These are phyloP conservation scores for Phylloporus sp. DNA, from an alignment of 768 basidiomycete genomes.

Conservation along the genomic window DNA sequence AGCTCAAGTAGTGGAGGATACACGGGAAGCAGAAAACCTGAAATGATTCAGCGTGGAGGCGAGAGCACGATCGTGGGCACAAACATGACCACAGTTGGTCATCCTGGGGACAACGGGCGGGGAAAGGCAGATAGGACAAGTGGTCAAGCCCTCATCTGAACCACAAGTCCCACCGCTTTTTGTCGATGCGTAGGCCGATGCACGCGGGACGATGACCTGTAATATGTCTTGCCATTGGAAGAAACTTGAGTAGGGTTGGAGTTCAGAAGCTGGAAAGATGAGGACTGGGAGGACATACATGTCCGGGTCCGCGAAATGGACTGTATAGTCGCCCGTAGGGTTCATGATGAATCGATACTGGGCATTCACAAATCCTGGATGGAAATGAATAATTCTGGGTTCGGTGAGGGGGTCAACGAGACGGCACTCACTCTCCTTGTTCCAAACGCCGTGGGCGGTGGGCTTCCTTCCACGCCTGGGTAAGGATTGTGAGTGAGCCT, in stretches of 20 bases:
- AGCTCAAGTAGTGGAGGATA: slow-evolving; percentile 84
- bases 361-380: slow-evolving; percentile 89
- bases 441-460: slow-evolving; percentile 65
- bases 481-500: slow-evolving; percentile 52
- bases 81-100: slow-evolving; percentile 97
- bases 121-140: slow-evolving; percentile 94
- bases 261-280: background rate
- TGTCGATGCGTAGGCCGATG: slow-evolving; percentile 67
- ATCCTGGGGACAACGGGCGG: slow-evolving; percentile 85
- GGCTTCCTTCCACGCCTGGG: slow-evolving; percentile 76
- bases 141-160: slow-evolving; percentile 58
- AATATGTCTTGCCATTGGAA: slow-evolving; percentile 96
- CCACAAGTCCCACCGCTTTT: slow-evolving; percentile 39
- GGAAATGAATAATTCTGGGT: slow-evolving; percentile 11
- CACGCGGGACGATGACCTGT: slow-evolving; percentile 88
- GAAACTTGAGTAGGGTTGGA: slow-evolving; percentile 49
- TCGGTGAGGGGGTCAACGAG: slow-evolving; percentile 11
- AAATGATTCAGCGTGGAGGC: slow-evolving; percentile 14
- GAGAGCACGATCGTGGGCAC: slow-evolving; percentile 30
- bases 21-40: slow-evolving; percentile 95
- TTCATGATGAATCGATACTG: slow-evolving; percentile 96
- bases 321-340: slow-evolving; percentile 86
- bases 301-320: slow-evolving; percentile 96
- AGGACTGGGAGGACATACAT: slow-evolving; percentile 54
- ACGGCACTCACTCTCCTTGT: slow-evolving; percentile 81